Percentiles rank a stretch among this genome's conserved stretches.
phyloP scores from a whole-genome alignment of 176 grass and related monocot genomes.

The Oryza brachyantha region DNA sequence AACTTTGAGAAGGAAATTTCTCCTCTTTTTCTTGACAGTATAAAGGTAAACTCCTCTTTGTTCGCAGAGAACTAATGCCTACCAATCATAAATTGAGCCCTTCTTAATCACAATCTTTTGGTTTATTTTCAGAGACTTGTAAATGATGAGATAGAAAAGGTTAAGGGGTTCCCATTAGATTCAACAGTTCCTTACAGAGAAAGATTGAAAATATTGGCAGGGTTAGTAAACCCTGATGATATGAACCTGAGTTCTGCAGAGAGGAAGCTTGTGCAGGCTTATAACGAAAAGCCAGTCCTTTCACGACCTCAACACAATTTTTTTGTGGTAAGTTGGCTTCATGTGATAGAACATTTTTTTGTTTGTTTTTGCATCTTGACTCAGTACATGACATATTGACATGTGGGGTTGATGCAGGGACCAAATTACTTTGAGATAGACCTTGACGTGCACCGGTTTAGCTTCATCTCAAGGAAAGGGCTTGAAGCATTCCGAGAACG shows the following conservation, averaged over 20 bases:
- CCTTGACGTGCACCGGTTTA: constrained; percentile 89
- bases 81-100: neutral
- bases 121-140: constrained; percentile 62
- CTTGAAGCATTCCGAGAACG: constrained; percentile 78
- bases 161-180: constrained; percentile 85
- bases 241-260: constrained; percentile 79
- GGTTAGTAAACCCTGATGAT: constrained; percentile 82
- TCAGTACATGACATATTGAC: constrained; percentile 12
- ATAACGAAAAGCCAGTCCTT: constrained; percentile 91
- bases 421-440: constrained; percentile 97
- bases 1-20: constrained; percentile 88
- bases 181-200: constrained; percentile 78
- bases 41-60: constrained; percentile 51
- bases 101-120: neutral
- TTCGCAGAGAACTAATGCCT: constrained; percentile 5
- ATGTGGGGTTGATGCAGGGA: constrained; percentile 50
- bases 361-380: neutral
- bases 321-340: constrained; percentile 51
- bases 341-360: neutral
- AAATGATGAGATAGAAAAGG: constrained; percentile 74
- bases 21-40: constrained; percentile 78
- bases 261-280: constrained; percentile 86
- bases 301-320: constrained; percentile 92
- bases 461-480: constrained; percentile 91
- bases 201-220: constrained; percentile 95